phyloP scores from a whole-genome alignment of 345 rosid species.

The Arabis hirsuta region DNA sequence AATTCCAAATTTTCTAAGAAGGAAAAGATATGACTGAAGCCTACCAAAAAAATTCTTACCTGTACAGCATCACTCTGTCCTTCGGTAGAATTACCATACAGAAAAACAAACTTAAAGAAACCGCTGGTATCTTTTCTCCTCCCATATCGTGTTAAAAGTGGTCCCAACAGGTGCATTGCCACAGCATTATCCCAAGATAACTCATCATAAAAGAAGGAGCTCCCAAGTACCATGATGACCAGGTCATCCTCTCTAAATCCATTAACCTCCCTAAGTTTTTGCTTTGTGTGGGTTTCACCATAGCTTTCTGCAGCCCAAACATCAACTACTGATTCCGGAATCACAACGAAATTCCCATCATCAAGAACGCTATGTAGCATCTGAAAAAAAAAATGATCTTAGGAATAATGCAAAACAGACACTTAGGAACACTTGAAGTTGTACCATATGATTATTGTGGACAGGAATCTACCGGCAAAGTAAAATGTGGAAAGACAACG shows the following conservation, averaged over 20 bases:
- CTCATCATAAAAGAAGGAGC: constrained; percentile 77
- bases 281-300: constrained; percentile 58
- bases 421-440: constrained; percentile 27
- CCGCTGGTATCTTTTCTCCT: constrained; percentile 63
- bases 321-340: constrained; percentile 90
- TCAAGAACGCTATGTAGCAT: constrained; percentile 92
- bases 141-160: constrained; percentile 75
- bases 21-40: constrained; percentile 10
- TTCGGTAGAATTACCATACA: constrained; percentile 82
- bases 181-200: constrained; percentile 87
- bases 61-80: constrained; percentile 68
- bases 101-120: constrained; percentile 76
- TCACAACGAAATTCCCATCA: constrained; percentile 93
- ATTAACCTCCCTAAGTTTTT: constrained; percentile 61
- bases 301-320: constrained; percentile 92
- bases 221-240: constrained; percentile 81
- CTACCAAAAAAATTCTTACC: constrained; percentile 53
- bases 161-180: constrained; percentile 79
- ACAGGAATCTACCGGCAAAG: constrained; percentile 69
- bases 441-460: constrained; percentile 24
- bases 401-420: constrained; percentile 40
- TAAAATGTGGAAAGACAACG: constrained; percentile 79
- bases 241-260: constrained; percentile 69
- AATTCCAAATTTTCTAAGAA: constrained; percentile 19
- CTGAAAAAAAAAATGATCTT: constrained; percentile 57